phyloP scores from a whole-genome alignment of 2,329 filamentous ascomycete genomes.

The Penicillium sp. region DNA sequence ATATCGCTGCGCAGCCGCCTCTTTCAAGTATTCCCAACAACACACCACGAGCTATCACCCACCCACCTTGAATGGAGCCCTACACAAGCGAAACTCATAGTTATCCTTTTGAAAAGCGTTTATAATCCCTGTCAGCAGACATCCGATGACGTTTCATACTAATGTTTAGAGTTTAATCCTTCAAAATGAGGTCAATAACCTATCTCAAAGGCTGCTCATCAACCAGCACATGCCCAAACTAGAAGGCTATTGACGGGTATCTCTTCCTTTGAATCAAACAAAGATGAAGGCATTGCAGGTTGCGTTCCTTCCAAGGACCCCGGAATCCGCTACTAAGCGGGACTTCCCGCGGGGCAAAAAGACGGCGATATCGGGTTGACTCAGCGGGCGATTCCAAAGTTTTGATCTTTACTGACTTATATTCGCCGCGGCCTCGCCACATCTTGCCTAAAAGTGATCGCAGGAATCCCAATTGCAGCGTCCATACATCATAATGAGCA shows the following conservation, averaged over 20 bases:
- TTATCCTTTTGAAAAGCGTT: not conserved
- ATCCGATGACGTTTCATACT: not conserved
- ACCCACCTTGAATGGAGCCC: not conserved
- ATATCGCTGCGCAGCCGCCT: not conserved
- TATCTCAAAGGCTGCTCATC: not conserved
- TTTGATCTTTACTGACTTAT: constrained; percentile 6
- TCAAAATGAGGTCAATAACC: not conserved
- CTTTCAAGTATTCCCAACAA: not conserved
- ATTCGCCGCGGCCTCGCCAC: constrained; percentile 2
- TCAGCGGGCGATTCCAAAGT: constrained; percentile 18
- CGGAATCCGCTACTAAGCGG: constrained; percentile 24
- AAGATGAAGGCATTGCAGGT: constrained; percentile 1
- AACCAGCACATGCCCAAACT: not conserved
- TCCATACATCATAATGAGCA: constrained; percentile 25
- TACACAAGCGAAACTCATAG: not conserved
- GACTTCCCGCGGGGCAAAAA: constrained; percentile 24
- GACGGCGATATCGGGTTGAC: constrained; percentile 35
- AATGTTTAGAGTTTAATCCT: not conserved
- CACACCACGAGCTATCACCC: not conserved
- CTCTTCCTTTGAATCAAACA: not conserved
- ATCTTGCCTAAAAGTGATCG: not conserved
- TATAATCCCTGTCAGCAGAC: not conserved
- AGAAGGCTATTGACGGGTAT: constrained; percentile 1
- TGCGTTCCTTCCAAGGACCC: not conserved
- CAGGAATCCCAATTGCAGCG: not conserved